Percentiles rank a stretch among this genome's conserved stretches.
Conservation (phyloP, 176 grass and related monocot species). For the Phoenix roebelenii region DNA sequence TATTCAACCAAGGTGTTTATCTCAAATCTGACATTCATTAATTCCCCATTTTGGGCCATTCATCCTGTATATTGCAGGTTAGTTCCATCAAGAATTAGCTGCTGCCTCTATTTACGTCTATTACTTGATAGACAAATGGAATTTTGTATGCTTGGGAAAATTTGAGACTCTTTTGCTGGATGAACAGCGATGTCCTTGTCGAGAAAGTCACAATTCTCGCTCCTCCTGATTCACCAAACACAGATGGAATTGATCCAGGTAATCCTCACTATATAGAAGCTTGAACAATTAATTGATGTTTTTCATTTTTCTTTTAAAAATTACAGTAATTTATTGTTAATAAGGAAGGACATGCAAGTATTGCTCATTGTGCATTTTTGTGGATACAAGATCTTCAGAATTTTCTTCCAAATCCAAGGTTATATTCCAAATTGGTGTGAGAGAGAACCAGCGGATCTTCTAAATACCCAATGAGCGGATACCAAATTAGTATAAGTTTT, state of each 20-base stretch:
- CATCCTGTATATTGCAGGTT: slow-evolving; percentile 97
- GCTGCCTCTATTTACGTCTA: slow-evolving; percentile 27
- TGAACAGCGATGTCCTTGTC: slow-evolving; percentile 83
- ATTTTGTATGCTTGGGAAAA: slow-evolving; percentile 16
- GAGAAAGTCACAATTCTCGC: slow-evolving; percentile 76
- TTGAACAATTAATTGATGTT: too few species aligned
- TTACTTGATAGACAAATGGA: slow-evolving; percentile 28
- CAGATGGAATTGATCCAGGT: slow-evolving; percentile 85
- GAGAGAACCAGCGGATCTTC: too few species aligned
- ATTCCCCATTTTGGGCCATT: slow-evolving; percentile 91
- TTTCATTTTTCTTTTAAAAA: too few species aligned
- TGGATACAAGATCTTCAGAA: too few species aligned
- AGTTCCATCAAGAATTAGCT: slow-evolving; percentile 21
- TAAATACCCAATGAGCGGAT: too few species aligned
- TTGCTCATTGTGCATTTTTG: too few species aligned
- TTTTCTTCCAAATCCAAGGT: too few species aligned
- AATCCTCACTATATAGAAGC: slow-evolving; percentile 1
- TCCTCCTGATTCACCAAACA: slow-evolving; percentile 81
- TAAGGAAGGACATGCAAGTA: too few species aligned
- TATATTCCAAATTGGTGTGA: too few species aligned
- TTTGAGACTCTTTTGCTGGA: slow-evolving; percentile 40
- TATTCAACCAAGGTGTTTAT: slow-evolving; percentile 74
- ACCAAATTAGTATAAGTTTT: too few species aligned
- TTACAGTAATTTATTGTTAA: too few species aligned
- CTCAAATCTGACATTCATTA: slow-evolving; percentile 83